Evolutionary conservation across 1,139 yeast species (phyloP).

Genomic region (Casaregolazyma lundiana): DNA sequence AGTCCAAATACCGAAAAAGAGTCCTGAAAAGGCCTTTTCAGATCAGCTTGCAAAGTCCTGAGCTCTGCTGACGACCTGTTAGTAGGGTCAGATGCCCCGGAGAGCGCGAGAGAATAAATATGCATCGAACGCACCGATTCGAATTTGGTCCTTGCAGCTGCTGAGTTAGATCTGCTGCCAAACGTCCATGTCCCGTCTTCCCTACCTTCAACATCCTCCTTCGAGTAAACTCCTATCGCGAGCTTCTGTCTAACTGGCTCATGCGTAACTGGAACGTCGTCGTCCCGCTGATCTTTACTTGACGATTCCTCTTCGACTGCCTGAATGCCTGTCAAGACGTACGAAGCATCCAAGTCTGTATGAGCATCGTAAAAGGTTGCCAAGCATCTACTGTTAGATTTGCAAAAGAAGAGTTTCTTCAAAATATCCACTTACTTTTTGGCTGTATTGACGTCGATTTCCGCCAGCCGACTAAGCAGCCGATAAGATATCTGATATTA

Average conservation of each 20-base stretch:
- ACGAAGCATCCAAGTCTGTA: conserved; percentile 17
- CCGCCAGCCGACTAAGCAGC: conserved; percentile 26
- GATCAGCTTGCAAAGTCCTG: conserved; percentile 9
- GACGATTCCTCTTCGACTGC: conserved; percentile 3
- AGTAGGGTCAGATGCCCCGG: conserved; percentile 3
- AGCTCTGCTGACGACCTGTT: conserved; percentile 7
- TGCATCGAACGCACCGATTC: conserved; percentile 18
- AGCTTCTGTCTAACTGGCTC: conserved; percentile 1
- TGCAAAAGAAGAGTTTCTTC: no score
- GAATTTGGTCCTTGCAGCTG: conserved; percentile 17
- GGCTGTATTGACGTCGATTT: conserved; percentile 25
- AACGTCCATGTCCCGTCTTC: background rate
- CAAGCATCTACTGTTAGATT: conserved; percentile 15
- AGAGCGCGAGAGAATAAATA: conserved; percentile 19
- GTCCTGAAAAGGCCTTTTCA: conserved; percentile 7
- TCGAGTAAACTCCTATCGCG: conserved; percentile 11
- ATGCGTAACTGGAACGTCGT: background rate
- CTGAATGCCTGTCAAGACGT: conserved; percentile 14
- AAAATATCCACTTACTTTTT: conserved; percentile 20
- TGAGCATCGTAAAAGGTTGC: conserved; percentile 18
- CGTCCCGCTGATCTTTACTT: conserved; percentile 2
- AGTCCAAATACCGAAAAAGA: conserved; percentile 14
- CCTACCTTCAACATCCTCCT: conserved; percentile 15
- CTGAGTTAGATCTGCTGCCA: background rate
- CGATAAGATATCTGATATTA: conserved; percentile 25